Conservation (phyloP, 352 stramenopile species). For the Phytophthora melonis region DNA sequence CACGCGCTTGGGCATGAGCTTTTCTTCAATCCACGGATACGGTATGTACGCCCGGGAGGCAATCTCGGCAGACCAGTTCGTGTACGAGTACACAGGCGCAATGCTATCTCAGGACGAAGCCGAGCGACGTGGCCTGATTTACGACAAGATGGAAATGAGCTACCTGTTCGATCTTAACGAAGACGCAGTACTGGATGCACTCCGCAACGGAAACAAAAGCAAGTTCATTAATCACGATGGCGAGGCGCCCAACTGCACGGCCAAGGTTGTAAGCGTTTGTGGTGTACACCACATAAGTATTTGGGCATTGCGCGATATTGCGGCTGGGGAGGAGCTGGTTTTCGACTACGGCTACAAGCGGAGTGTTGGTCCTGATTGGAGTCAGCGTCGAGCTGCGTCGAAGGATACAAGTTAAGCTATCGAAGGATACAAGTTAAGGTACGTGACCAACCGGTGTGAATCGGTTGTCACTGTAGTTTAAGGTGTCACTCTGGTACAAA, state of each 20-base stretch:
- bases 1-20: constrained; percentile 52
- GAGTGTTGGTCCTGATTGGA: constrained; percentile 68
- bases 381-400: constrained; percentile 31
- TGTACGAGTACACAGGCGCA: constrained; percentile 69
- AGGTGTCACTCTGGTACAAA: background rate
- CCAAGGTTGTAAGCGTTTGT: constrained; percentile 82
- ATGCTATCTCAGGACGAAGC: constrained; percentile 73
- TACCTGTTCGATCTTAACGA: constrained; percentile 95
- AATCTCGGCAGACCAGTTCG: constrained; percentile 57
- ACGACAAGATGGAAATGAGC: constrained; percentile 80
- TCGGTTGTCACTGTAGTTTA: background rate
- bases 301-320: constrained; percentile 86
- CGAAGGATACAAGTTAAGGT: constrained; percentile 26
- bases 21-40: constrained; percentile 65
- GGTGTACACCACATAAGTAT: constrained; percentile 92
- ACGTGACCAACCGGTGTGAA: background rate
- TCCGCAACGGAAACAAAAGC: constrained; percentile 92
- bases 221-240: constrained; percentile 89
- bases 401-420: constrained; percentile 27
- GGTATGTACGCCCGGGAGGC: constrained; percentile 57
- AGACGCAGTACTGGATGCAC: constrained; percentile 89
- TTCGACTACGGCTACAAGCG: constrained; percentile 76
- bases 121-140: constrained; percentile 73
- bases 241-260: constrained; percentile 74
- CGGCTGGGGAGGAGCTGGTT: constrained; percentile 66